Percentiles rank a stretch among this genome's conserved stretches.
Evolutionary conservation across 495 filamentous ascomycete species (phyloP).

Genomic region (Aspergillus ellipticus): DNA sequence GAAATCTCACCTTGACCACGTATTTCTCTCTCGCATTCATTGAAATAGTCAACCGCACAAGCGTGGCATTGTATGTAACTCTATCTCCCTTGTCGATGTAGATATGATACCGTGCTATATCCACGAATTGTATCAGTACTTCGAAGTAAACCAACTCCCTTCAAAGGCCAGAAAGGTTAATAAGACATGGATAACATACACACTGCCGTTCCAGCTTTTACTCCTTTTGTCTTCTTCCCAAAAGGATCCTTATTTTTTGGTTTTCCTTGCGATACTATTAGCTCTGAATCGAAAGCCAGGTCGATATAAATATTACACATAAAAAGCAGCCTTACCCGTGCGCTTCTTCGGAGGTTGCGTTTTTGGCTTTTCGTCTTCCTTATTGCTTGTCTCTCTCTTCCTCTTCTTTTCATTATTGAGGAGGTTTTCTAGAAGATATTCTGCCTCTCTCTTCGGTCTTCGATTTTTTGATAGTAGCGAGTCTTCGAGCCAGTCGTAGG

Average conservation of each 20-base stretch:
- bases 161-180: background rate
- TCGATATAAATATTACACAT: too few relatives aligned
- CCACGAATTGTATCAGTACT: background rate
- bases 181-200: background rate
- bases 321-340: constrained; percentile 13
- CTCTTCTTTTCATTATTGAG: constrained; percentile 24
- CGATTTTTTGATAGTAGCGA: constrained; percentile 30
- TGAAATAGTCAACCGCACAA: constrained; percentile 14
- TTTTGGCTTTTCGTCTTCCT: background rate
- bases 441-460: constrained; percentile 34
- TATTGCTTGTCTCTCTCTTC: too few relatives aligned
- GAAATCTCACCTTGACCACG: constrained; percentile 26
- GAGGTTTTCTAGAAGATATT: constrained; percentile 45
- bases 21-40: constrained; percentile 23
- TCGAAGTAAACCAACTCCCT: background rate
- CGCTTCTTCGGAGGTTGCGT: constrained; percentile 16
- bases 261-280: background rate
- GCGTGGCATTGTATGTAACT: constrained; percentile 15
- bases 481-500: constrained; percentile 61
- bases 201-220: constrained; percentile 2
- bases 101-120: constrained; percentile 23
- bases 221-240: background rate
- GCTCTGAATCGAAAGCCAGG: background rate
- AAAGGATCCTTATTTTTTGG: constrained; percentile 7
- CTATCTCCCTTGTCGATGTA: constrained; percentile 16